phyloP scores from a whole-genome alignment of 129 eudicot genomes.

The Flaveria robusta region DNA sequence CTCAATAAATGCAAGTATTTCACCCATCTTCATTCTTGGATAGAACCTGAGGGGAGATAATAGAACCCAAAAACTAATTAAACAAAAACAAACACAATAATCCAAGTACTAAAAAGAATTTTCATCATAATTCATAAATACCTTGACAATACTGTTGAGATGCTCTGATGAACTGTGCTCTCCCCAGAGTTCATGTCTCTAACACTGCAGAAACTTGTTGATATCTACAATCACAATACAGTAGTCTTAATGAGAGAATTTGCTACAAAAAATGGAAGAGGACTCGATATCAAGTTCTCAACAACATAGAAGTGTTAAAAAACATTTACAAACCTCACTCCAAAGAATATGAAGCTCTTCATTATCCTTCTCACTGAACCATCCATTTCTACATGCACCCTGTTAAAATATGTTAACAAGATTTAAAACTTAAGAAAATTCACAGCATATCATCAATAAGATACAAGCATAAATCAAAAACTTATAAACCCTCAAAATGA shows the following conservation, averaged over 20 bases:
- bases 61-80: not conserved
- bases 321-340: conserved; percentile 49
- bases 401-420: conserved; percentile 31
- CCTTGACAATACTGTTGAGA: conserved; percentile 72
- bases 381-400: conserved; percentile 75
- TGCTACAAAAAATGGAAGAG: not conserved
- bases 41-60: conserved; percentile 58
- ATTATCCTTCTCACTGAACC: conserved; percentile 62
- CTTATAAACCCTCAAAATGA: not conserved
- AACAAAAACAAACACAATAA: conserved; percentile 10
- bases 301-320: conserved; percentile 3
- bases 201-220: conserved; percentile 47
- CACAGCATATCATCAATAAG: conserved; percentile 5
- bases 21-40: conserved; percentile 74
- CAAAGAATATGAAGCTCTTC: conserved; percentile 57
- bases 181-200: conserved; percentile 47
- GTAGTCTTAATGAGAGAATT: not conserved
- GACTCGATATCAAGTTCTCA: not conserved
- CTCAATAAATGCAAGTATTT: conserved; percentile 56
- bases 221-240: conserved; percentile 45
- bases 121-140: conserved; percentile 19
- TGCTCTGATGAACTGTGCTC: conserved; percentile 34
- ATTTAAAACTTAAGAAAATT: conserved; percentile 14
- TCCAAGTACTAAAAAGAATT: not conserved
- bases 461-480: conserved; percentile 7